A percentile compares a stretch with the other conserved stretches of the same genome.
phyloP scores from a whole-genome alignment of 306 rosid genomes.

The Trifolium repens region DNA sequence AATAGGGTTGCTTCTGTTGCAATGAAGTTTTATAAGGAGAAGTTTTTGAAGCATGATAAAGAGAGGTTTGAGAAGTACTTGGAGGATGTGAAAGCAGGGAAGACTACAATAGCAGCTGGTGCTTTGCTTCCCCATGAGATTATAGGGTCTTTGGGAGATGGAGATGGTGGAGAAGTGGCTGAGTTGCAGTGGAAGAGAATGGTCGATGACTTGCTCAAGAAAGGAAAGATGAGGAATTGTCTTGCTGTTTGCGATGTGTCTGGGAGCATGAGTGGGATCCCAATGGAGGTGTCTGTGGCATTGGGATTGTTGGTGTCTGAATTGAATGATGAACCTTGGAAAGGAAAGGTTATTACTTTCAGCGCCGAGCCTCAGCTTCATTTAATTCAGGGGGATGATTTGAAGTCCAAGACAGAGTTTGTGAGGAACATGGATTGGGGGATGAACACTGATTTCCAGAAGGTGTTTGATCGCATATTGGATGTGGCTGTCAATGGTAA shows the following conservation, averaged over 20 bases:
- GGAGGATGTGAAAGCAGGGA: conserved; percentile 53
- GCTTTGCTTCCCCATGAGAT: conserved; percentile 75
- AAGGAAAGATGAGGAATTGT: conserved; percentile 57
- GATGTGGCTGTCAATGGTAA: conserved; percentile 64
- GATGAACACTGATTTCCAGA: conserved; percentile 59
- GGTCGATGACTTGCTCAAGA: conserved; percentile 54
- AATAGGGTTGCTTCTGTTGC: conserved; percentile 72
- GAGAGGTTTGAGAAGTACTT: conserved; percentile 58
- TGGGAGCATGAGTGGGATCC: conserved; percentile 53
- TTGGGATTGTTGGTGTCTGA: conserved; percentile 71
- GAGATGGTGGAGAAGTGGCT: conserved; percentile 53
- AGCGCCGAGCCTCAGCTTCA: conserved; percentile 56
- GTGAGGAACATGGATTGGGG: conserved; percentile 54
- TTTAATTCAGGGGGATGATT: conserved; percentile 54
- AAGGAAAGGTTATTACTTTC: conserved; percentile 69
- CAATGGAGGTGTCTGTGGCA: conserved; percentile 68
- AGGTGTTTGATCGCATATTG: conserved; percentile 62
- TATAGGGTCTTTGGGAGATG: conserved; percentile 26
- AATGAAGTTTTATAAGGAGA: conserved; percentile 56
- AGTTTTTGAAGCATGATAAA: conserved; percentile 57
- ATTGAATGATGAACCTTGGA: conserved; percentile 66
- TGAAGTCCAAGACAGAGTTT: conserved; percentile 48
- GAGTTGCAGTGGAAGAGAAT: conserved; percentile 78
- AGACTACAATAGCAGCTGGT: conserved; percentile 58
- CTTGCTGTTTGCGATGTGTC: conserved; percentile 69